phyloP scores from a whole-genome alignment of 2,329 filamentous ascomycete genomes.

The Verticillium albo-atrum region DNA sequence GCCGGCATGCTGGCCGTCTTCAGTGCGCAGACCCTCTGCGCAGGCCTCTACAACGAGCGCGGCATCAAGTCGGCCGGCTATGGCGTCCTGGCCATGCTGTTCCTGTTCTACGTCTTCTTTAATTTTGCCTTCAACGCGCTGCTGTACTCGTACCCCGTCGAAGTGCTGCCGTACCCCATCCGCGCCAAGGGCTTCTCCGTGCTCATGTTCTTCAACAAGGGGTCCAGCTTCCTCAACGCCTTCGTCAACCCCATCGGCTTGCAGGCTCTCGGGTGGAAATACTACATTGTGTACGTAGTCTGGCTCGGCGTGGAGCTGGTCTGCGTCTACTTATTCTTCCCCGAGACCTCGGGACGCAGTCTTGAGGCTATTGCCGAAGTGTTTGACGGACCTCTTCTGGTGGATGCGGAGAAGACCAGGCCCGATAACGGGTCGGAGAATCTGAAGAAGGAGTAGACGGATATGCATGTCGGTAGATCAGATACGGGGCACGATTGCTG shows the following conservation, averaged over 20 bases:
- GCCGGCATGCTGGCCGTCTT: constrained; percentile 30
- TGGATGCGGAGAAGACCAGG: background rate
- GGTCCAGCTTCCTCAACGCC: constrained; percentile 19
- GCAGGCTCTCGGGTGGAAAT: constrained; percentile 44
- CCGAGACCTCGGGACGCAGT: constrained; percentile 11
- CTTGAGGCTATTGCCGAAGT: constrained; percentile 9
- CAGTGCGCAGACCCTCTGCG: constrained; percentile 5
- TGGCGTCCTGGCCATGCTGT: constrained; percentile 15
- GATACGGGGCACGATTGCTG: background rate
- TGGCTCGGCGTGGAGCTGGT: constrained; percentile 7
- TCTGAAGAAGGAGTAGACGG: background rate
- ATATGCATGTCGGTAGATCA: background rate
- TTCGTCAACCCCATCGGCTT: constrained; percentile 49
- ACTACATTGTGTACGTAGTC: constrained; percentile 30
- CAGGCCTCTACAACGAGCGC: constrained; percentile 9
- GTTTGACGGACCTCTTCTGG: constrained; percentile 6
- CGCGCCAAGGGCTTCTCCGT: constrained; percentile 43
- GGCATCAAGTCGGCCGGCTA: constrained; percentile 1
- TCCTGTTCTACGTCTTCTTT: constrained; percentile 9
- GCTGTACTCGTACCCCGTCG: constrained; percentile 34
- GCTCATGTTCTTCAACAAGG: constrained; percentile 13
- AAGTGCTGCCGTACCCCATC: constrained; percentile 48
- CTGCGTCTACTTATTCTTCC: constrained; percentile 11
- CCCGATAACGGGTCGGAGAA: background rate
- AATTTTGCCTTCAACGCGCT: constrained; percentile 23